Evolutionary conservation across 352 stramenopile species (phyloP), one percentile per base, ranked within the genome.

Genomic region (Aphanomyces cochlioides): DNA sequence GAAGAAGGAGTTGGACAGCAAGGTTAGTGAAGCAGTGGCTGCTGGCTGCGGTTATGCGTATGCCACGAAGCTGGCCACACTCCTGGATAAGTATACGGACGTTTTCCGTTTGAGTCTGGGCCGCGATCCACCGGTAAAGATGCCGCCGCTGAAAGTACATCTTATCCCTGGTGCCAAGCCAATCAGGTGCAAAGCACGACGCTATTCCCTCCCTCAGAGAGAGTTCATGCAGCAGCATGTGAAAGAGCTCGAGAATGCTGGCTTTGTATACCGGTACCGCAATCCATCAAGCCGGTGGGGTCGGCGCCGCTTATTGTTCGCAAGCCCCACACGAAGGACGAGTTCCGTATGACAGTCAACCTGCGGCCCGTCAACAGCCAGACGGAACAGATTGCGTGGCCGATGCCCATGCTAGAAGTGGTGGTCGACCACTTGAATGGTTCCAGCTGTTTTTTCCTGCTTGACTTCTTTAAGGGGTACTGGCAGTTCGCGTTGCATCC

Each of bases 301-400:
- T 75, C 58, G 15, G 56, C 73, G 34, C 56, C 69, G 13, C 53
- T 66, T 7, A 66, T 78, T n/a, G 69, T 76, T 4, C 47, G 48
- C 4, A 76, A 76, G 36, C n/a, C n/a, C n/a, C 73, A 76, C 43
- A 50, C 61, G 36, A 19, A 66, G 17, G 70, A 34, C 39, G 72
- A 40, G 34, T 41, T 59, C 34, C 63, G 66, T 17, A 72, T 73
- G 68, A 72, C 56, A 15, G 59, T 73, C 15, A 59, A 73, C 38
- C 34, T 73, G 48, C 41, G 67, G 12, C 56, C 28, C 45, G 50
- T 73, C 19, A 73, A 73, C 50, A n/a, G 3, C n/a, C 48, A 48
- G 43, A 73, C 68, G 3, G 61, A 58, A 17, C 68, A 65, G 28
- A 17, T 73, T 19, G 43, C 40, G 17, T 73, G 68, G 68, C 68